phyloP scores from a whole-genome alignment of 2,329 filamentous ascomycete species.

The Aspergillus puulaauensis region DNA sequence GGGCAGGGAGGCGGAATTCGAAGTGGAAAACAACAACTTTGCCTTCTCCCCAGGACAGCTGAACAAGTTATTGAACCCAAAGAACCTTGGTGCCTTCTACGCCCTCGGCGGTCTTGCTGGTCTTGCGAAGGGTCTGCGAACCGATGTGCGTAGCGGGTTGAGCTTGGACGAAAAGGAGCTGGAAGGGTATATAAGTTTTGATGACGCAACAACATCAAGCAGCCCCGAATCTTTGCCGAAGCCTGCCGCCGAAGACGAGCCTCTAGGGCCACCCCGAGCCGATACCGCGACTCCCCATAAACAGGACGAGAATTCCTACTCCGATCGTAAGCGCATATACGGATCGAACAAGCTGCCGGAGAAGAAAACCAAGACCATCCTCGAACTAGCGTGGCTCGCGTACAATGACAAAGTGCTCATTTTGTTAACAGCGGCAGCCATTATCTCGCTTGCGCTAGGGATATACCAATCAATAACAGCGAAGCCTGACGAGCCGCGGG shows the following conservation, averaged over 20 bases:
- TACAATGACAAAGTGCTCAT: slow-evolving; percentile 81
- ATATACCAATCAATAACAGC: slow-evolving; percentile 69
- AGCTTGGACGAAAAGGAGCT: slow-evolving; percentile 67
- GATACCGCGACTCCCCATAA: slow-evolving; percentile 16
- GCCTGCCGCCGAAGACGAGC: slow-evolving; percentile 21
- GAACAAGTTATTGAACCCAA: slow-evolving; percentile 76
- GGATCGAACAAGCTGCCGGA: slow-evolving; percentile 68
- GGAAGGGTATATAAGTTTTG: slow-evolving; percentile 66
- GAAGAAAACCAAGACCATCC: slow-evolving; percentile 67
- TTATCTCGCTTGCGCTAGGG: slow-evolving; percentile 72
- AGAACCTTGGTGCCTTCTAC: slow-evolving; percentile 72
- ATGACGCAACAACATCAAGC: slow-evolving; percentile 53
- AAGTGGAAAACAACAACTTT: slow-evolving; percentile 67
- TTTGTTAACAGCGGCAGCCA: slow-evolving; percentile 67
- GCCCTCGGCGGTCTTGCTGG: slow-evolving; percentile 72
- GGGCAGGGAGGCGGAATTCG: slow-evolving; percentile 68
- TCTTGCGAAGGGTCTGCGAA: slow-evolving; percentile 70
- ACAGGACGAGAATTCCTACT: slow-evolving; percentile 44
- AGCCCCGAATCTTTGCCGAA: slow-evolving; percentile 27
- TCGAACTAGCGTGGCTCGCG: slow-evolving; percentile 73
- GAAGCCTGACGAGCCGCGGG: slow-evolving; percentile 52
- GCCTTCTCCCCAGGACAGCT: slow-evolving; percentile 72
- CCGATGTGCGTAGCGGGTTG: slow-evolving; percentile 64
- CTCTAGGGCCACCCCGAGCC: slow-evolving; percentile 8
- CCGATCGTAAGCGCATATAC: slow-evolving; percentile 69